A percentile compares a stretch with the other conserved stretches of the same genome.
These are phyloP conservation scores for Kazachstania sp. DNA, from an alignment of 1,139 yeast species.

Conservation along the genomic window DNA sequence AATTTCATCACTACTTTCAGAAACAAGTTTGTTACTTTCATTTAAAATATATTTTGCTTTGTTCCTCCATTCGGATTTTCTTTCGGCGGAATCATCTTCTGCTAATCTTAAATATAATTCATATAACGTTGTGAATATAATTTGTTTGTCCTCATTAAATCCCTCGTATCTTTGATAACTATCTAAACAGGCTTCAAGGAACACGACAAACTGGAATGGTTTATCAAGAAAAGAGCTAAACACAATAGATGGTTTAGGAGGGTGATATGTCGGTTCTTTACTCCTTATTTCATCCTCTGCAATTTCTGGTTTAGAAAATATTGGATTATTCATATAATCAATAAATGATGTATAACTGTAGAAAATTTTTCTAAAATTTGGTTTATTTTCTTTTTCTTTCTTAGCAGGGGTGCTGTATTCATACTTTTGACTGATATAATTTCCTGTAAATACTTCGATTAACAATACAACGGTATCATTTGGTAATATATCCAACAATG, in stretches of 20 bases:
- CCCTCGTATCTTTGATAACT: conserved; percentile 74
- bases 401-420: conserved; percentile 6
- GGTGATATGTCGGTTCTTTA: conserved; percentile 67
- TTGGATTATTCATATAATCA: conserved; percentile 41
- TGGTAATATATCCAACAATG: conserved; percentile 59
- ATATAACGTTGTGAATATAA: conserved; percentile 65
- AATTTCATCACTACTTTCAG: neutral
- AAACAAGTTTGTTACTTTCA: conserved; percentile 31
- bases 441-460: conserved; percentile 84
- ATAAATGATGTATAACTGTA: conserved; percentile 70
- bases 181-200: conserved; percentile 83
- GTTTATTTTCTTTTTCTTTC: neutral
- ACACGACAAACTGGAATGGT: conserved; percentile 85
- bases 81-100: conserved; percentile 33
- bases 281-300: conserved; percentile 4
- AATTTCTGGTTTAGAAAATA: conserved; percentile 2
- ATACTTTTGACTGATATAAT: conserved; percentile 43
- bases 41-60: conserved; percentile 53
- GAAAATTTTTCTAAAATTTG: conserved; percentile 36
- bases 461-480: conserved; percentile 73
- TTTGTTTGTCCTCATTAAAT: conserved; percentile 55
- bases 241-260: conserved; percentile 83
- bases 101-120: conserved; percentile 72
- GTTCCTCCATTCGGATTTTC: conserved; percentile 45
- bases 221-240: conserved; percentile 79